These are phyloP conservation scores for Leccinum rimulosum DNA, from an alignment of 768 basidiomycete genomes.

Conservation along the genomic window DNA sequence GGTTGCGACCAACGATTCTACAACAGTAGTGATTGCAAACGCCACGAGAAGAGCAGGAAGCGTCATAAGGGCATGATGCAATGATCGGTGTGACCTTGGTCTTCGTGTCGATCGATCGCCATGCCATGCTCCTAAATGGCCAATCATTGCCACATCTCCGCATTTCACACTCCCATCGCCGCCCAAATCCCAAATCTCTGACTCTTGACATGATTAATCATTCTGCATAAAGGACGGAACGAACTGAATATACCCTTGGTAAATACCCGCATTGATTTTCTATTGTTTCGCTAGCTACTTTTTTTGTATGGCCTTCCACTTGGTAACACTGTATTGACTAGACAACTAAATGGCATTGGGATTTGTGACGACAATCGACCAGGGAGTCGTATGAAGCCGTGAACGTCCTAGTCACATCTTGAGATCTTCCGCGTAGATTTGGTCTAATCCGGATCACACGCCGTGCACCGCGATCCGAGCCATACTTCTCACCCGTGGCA, in stretches of 20 bases:
- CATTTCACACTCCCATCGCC: not conserved
- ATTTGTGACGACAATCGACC: not conserved
- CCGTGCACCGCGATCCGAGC: not conserved
- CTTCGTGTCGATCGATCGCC: conserved; percentile 23
- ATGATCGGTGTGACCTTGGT: conserved; percentile 13
- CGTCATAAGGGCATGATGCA: conserved; percentile 24
- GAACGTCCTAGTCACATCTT: conserved; percentile 1
- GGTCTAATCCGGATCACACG: not conserved
- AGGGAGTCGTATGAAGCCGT: not conserved
- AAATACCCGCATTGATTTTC: conserved; percentile 15
- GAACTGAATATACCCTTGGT: conserved; percentile 25
- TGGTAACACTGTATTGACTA: conserved; percentile 13
- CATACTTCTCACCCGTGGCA: conserved; percentile 1
- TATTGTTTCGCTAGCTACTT: conserved; percentile 12
- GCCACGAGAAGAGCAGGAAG: conserved; percentile 34
- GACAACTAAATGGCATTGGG: conserved; percentile 1
- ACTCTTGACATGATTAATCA: conserved; percentile 1
- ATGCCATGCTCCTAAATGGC: conserved; percentile 1
- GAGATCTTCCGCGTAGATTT: not conserved
- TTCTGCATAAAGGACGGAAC: conserved; percentile 7
- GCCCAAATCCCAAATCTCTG: not conserved
- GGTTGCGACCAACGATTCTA: conserved; percentile 30
- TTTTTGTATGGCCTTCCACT: not conserved
- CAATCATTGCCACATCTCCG: conserved; percentile 3
- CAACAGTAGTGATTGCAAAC: conserved; percentile 34